These are phyloP conservation scores for Pichia gijzeniarum DNA, from an alignment of 805 yeast species.

Conservation along the genomic window DNA sequence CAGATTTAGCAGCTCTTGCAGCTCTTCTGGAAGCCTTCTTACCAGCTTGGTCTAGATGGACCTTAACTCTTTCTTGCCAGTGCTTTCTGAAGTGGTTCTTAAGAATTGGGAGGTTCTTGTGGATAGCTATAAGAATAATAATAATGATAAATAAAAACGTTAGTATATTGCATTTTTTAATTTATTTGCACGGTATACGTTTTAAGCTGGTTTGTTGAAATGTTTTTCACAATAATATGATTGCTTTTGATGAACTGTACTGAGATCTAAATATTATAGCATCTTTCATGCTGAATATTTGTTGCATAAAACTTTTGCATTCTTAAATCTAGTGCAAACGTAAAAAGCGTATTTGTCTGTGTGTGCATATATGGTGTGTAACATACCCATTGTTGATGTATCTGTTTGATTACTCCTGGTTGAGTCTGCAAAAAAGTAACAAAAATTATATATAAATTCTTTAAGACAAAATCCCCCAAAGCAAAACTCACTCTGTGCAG, in stretches of 20 bases:
- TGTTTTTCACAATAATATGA: too few species aligned
- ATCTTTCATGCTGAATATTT: too few species aligned
- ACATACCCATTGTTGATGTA: slow-evolving; percentile 16
- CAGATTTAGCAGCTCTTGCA: slow-evolving; percentile 91
- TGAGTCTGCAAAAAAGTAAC: neutral
- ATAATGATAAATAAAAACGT: neutral
- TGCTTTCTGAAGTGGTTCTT: slow-evolving; percentile 99
- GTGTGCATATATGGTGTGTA: neutral
- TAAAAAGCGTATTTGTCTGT: neutral
- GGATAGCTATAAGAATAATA: slow-evolving; percentile 63
- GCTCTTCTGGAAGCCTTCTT: slow-evolving; percentile 96
- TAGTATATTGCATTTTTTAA: too few species aligned
- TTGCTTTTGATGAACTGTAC: too few species aligned
- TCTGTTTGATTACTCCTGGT: slow-evolving; percentile 4
- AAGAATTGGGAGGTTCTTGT: slow-evolving; percentile 97
- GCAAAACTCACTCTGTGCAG: too few species aligned
- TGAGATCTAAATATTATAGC: too few species aligned
- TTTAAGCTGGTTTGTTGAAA: too few species aligned
- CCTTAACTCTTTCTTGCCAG: slow-evolving; percentile 99
- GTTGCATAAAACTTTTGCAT: too few species aligned
- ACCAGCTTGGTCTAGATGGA: slow-evolving; percentile 99
- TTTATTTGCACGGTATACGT: too few species aligned
- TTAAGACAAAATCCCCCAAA: too few species aligned
- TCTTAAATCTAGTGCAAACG: neutral
- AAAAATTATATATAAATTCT: neutral